phyloP scores from a whole-genome alignment of 129 eudicot genomes.

The Solidago caesia region DNA sequence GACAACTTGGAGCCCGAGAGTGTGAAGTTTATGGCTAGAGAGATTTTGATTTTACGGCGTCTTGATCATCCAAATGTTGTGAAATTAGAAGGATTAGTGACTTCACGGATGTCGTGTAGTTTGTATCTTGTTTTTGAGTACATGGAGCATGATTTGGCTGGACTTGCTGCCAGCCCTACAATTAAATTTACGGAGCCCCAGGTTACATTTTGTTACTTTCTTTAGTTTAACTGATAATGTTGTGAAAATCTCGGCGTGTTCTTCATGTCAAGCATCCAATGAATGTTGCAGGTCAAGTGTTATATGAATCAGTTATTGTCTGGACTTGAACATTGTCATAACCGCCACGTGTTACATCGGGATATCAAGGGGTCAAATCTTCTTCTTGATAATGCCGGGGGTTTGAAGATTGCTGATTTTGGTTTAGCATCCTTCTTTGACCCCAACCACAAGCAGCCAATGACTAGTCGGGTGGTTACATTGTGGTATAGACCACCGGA shows the following conservation, averaged over 20 bases:
- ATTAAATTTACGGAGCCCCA: conserved; percentile 87
- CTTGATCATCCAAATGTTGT: conserved; percentile 91
- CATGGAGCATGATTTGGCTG: conserved; percentile 82
- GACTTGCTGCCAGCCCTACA: conserved; percentile 73
- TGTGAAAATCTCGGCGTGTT: not conserved
- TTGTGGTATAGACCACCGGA: conserved; percentile 98
- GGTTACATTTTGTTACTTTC: conserved; percentile 39
- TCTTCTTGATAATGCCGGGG: conserved; percentile 74
- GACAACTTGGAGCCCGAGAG: conserved; percentile 91
- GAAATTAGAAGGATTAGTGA: conserved; percentile 69
- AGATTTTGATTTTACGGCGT: conserved; percentile 74
- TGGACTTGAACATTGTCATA: conserved; percentile 96
- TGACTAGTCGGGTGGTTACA: conserved; percentile 96
- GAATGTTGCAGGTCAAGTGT: conserved; percentile 74
- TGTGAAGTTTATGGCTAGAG: conserved; percentile 79
- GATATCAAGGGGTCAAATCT: conserved; percentile 96
- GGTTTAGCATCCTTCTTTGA: conserved; percentile 86
- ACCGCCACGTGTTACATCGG: conserved; percentile 85
- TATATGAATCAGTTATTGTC: conserved; percentile 86
- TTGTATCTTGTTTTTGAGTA: conserved; percentile 78
- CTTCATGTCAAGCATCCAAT: not conserved
- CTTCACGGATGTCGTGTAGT: conserved; percentile 83
- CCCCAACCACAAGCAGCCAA: conserved; percentile 83
- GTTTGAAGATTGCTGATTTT: conserved; percentile 89
- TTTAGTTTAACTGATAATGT: not conserved